phyloP scores from a whole-genome alignment of 345 rosid genomes.

The Kernera saxatilis region DNA sequence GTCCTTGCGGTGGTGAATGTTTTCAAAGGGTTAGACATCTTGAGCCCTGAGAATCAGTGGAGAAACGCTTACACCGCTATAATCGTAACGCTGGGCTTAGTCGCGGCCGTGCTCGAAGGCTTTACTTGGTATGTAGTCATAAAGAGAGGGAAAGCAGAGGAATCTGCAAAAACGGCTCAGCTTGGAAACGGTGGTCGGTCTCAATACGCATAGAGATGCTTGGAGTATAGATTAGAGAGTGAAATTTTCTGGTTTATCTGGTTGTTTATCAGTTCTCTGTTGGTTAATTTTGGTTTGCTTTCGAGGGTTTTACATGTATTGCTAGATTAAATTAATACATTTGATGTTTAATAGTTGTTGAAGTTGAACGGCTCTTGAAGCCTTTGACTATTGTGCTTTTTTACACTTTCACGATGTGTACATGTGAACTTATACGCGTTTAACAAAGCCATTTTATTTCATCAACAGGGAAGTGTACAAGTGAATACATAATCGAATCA shows the following conservation, averaged over 20 bases:
- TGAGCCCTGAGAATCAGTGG: constrained; percentile 68
- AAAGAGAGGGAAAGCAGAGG: constrained; percentile 24
- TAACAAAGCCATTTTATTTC: constrained; percentile 23
- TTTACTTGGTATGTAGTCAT: constrained; percentile 32
- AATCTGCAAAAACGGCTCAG: constrained; percentile 12
- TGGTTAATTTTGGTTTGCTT: not conserved
- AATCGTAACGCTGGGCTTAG: constrained; percentile 1
- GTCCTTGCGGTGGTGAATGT: constrained; percentile 57
- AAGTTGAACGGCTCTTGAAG: not conserved
- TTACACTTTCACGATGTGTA: constrained; percentile 17
- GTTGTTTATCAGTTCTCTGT: not conserved
- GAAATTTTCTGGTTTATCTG: not conserved
- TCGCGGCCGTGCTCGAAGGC: constrained; percentile 20
- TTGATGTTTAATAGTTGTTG: not conserved
- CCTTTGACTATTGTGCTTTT: not conserved
- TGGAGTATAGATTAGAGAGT: not conserved
- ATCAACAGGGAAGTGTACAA: constrained; percentile 21
- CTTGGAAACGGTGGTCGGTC: not conserved
- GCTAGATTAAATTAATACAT: not conserved
- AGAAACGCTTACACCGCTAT: constrained; percentile 54
- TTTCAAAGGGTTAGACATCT: constrained; percentile 64
- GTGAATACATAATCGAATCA: constrained; percentile 15
- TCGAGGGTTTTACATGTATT: not conserved
- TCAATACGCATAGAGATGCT: constrained; percentile 2
- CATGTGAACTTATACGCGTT: constrained; percentile 1